Conservation (phyloP, 1,139 yeast genomes). For the Pneumocystis oryctolagi region DNA sequence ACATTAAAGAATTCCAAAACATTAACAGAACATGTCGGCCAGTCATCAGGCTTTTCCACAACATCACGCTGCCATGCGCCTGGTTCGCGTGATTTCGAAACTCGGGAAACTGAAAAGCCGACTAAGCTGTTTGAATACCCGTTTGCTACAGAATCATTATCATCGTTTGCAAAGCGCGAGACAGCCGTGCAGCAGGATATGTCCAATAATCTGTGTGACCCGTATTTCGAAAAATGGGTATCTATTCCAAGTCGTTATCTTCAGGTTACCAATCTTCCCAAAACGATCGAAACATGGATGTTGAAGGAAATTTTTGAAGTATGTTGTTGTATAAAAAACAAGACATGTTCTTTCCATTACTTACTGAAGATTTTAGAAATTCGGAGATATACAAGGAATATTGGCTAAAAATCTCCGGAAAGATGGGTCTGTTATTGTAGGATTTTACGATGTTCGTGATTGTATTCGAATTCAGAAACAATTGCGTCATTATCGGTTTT, state of each 20-base stretch:
- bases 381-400: slow-evolving; percentile 18
- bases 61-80: not conserved
- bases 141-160: not conserved
- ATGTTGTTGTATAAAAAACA: not conserved
- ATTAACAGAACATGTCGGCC: not conserved
- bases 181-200: not conserved
- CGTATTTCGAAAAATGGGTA: not conserved
- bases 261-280: slow-evolving; percentile 12
- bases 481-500: slow-evolving; percentile 16
- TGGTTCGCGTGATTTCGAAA: not conserved
- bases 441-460: slow-evolving; percentile 20
- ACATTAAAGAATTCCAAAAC: not conserved
- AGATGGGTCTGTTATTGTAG: slow-evolving; percentile 17
- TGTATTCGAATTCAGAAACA: slow-evolving; percentile 18
- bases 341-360: too few relatives aligned
- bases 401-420: slow-evolving; percentile 14
- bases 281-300: slow-evolving; percentile 10
- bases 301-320: slow-evolving; percentile 12
- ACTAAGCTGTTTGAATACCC: not conserved
- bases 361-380: slow-evolving; percentile 7
- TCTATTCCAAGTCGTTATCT: slow-evolving; percentile 13
- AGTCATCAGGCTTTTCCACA: not conserved
- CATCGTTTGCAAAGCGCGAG: not conserved
- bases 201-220: not conserved
- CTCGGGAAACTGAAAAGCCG: not conserved